Evolutionary conservation across 768 basidiomycete species (phyloP), one percentile per base, ranked within the genome.

Genomic region (Cystofilobasidium ferigula): DNA sequence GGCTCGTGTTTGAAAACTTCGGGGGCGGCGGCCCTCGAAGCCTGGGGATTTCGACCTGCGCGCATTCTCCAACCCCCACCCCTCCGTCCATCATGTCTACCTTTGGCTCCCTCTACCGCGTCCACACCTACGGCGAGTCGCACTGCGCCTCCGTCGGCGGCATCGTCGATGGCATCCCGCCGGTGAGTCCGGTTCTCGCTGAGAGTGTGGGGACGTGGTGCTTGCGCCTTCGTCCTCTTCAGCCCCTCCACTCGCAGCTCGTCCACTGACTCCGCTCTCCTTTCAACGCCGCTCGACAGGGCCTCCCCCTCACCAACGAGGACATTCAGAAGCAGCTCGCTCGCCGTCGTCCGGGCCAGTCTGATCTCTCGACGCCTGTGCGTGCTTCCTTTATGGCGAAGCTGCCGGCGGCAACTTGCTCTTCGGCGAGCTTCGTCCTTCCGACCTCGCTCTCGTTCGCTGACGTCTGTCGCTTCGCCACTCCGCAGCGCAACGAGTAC

Each of bases 71-170:
- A 22, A 48, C 20, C 45, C 2, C 57, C 20, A 3, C 43, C 22
- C 40, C 10, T 22, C 56, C 3, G 9, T n/a, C 26, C 61, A 73
- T n/a, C 53, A 97, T 99, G 95, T 94, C 91, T 28, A 88, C 92
- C 62, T 99, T 87, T 77, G 95, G 95, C 28, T 83, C 81, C 30
- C 80, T 89, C 43, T 99, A 89, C 80, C 83, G 90, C 56, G 95
- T 99, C 32, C 93, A 93, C 61, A 99, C 95, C 70, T 99, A 88
- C 74, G 95, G 95, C 67, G 95, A 99, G 80, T 91, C 88, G 69
- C 95, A 99, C 76, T 97, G 95, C 75, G 84, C 88, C 35, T 93
- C 90, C 18, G 95, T 98, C 40, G 95, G 95, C 18, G 91, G 89
- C 40, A 97, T 99, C 77, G 85, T 99, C 72, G 95, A 98, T 74